Base-by-base conservation (phyloP, 139 green algal species). In the Picocystis salinarum region DNA sequence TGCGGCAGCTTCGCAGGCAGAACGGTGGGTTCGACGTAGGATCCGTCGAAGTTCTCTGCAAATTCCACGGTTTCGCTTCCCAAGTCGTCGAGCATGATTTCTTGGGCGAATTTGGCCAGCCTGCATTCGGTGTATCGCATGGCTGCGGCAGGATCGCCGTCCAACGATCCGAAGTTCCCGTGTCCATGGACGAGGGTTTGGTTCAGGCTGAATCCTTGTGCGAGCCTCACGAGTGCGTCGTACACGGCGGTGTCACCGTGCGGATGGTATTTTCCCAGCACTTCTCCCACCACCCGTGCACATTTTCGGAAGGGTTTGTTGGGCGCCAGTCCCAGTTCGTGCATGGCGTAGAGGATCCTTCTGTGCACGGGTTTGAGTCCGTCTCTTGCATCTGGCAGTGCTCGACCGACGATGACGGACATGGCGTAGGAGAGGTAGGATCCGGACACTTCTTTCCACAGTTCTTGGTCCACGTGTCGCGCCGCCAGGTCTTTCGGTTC, bases 181-280 rank as follows among this genome's bases (percentile, higher is more conserved):
- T 98, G 88, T 18, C 88, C 88, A 11, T 69, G 49, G 33, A 97
- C 66, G 53, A 96, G 64, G 6, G 74, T 68, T 9, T 64, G 33
- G 4, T 65, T 52, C 72, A 91, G 80, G 15, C 50, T 67, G 47
- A 92, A 92, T 7, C 20, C 26, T 20, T 44, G 36, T 2, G 85
- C 85, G 60, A 98, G 62, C 12, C 89, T 70, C 41, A 98, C 88
- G 1, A 95, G 58, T 0, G 83, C 72, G 48, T 91, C 81, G 48
- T 95, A 95, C 19, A 95, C 83, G 2, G 82, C 72, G 4, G 55
- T 61, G 51, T 95, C 85, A 18, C 85, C 85, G 55, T 95, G 85
- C 0, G 88, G 88, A 57, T 98, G 88, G 53, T 83, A 96, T 61
- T 95, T 96, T 23, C 88, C 88, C 52, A 98, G 67, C 46, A 95